Base-by-base conservation (phyloP, 768 basidiomycete genomes). In the Artomyces pyxidatus region DNA sequence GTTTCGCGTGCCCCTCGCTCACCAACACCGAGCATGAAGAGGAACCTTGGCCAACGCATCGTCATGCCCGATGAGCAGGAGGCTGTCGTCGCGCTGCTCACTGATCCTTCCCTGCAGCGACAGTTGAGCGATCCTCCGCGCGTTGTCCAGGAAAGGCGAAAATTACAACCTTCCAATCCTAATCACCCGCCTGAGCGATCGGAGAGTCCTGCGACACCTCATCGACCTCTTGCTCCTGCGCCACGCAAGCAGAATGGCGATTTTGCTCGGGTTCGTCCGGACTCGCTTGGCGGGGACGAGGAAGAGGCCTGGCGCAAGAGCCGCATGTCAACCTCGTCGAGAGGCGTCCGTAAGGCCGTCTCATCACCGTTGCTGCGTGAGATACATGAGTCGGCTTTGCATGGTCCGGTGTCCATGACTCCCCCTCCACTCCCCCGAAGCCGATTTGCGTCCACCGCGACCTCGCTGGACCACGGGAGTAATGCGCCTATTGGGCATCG, bases 191-290 rank as follows among this genome's bases (percentile, higher is more conserved):
- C 78, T 19, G 53, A 68, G 28, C 80, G 85, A 14, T 80, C 77
- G 12, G 82, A 83, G 52, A 86, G 83, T 0, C 87, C 86, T 11
- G 62, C 69, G 12, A 76, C 73, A 9, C 78, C 72, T 19, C 65
- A 81, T 52, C 77, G 73, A 1, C 80, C 84, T 19, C 70, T 88
- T 17, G 70, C 79, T 2, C 86, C 84, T 29, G 78, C 86, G 5
- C 85, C 86, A 9, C 71, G 79, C 42, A 74, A 72, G 55, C 65
- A 71, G 55, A 62, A 74, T 25, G 61, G 74, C 48, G 75, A 71
- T 46, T 65, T 74, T 8, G 59, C 73, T 30, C 85, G 83, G 2
- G 80, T 83, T 55, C 6, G 69, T 78, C 51, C 61, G 81, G 22
- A 52, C 69, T 4, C 62, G 60, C 6, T 48, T 60, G 23, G 56